These are phyloP conservation scores for Penicillium rolfsii DNA, from an alignment of 2,329 filamentous ascomycete genomes.

Conservation along the genomic window DNA sequence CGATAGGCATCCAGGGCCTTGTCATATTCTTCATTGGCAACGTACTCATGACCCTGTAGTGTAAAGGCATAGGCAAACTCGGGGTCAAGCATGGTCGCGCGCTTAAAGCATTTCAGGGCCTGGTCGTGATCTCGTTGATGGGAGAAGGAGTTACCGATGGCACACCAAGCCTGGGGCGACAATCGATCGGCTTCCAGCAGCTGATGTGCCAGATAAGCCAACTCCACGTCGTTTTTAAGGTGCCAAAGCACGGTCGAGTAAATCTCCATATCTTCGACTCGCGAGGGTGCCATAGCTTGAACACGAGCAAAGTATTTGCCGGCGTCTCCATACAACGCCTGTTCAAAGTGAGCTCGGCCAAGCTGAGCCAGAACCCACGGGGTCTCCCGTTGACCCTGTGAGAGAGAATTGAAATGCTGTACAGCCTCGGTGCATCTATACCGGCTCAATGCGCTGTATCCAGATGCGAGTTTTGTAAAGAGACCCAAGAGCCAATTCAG, in stretches of 20 bases:
- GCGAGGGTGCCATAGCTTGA: conserved; percentile 76
- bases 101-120: conserved; percentile 89
- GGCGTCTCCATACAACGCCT: conserved; percentile 80
- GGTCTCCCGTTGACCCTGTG: conserved; percentile 78
- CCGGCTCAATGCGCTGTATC: conserved; percentile 75
- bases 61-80: conserved; percentile 96
- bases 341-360: conserved; percentile 88
- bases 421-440: conserved; percentile 81
- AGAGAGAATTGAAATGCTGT: conserved; percentile 70
- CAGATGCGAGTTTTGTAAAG: conserved; percentile 77
- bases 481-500: conserved; percentile 77
- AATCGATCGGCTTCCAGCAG: conserved; percentile 84
- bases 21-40: conserved; percentile 95
- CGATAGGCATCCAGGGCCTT: conserved; percentile 89
- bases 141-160: conserved; percentile 92
- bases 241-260: conserved; percentile 99
- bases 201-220: conserved; percentile 90
- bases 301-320: conserved; percentile 84
- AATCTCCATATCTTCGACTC: conserved; percentile 93
- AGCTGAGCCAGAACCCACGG: conserved; percentile 92
- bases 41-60: conserved; percentile 91
- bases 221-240: conserved; percentile 84
- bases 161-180: conserved; percentile 94
- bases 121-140: conserved; percentile 91
- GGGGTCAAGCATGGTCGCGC: conserved; percentile 86